phyloP scores from a whole-genome alignment of 2,329 filamentous ascomycete species.

The Beauveria caledonica region DNA sequence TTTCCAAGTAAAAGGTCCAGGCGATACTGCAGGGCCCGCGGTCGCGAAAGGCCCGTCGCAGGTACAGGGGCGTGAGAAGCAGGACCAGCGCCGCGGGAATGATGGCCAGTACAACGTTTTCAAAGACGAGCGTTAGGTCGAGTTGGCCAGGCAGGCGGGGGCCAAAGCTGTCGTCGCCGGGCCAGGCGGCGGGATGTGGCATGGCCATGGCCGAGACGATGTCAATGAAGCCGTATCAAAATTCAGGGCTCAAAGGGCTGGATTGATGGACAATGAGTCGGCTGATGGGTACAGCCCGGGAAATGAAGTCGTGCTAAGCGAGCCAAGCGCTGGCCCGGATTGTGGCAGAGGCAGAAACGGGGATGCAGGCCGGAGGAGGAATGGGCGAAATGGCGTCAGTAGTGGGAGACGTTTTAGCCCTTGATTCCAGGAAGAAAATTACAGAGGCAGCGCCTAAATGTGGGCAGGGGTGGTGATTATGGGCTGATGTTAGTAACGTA shows the following conservation, averaged over 20 bases:
- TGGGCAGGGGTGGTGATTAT: too few species aligned
- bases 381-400: background rate
- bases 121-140: conserved; percentile 5
- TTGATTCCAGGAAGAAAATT: background rate
- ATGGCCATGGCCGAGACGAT: background rate
- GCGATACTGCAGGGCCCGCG: background rate
- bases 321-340: background rate
- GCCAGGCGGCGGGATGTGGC: background rate
- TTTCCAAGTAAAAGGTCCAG: background rate
- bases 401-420: background rate
- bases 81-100: background rate
- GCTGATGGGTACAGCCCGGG: background rate
- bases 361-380: background rate
- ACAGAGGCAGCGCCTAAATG: too few species aligned
- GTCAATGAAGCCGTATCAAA: background rate
- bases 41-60: background rate
- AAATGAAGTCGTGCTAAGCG: background rate
- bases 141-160: background rate
- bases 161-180: background rate
- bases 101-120: background rate
- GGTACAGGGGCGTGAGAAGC: background rate
- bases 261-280: background rate
- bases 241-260: background rate
- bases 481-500: too few species aligned
- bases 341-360: background rate